phyloP scores from a whole-genome alignment of 2,329 filamentous ascomycete species.

The Arachnopeziza araneosa region DNA sequence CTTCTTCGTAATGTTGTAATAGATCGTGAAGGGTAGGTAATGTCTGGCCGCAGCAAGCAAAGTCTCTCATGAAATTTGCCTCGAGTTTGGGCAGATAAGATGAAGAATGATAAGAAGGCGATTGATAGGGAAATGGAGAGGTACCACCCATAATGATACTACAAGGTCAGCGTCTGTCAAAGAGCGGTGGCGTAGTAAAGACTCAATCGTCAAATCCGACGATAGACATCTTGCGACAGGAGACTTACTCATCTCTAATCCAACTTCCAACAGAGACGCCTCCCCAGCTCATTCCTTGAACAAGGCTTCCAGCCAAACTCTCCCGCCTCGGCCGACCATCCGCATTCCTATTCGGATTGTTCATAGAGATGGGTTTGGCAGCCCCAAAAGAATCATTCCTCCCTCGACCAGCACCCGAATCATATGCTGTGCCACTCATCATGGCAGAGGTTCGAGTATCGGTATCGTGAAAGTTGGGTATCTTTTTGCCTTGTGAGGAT shows the following conservation, averaged over 20 bases:
- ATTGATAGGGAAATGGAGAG: constrained; percentile 84
- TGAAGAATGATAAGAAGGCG: constrained; percentile 93
- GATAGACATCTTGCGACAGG: constrained; percentile 5
- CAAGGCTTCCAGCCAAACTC: constrained; percentile 57
- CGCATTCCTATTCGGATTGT: constrained; percentile 55
- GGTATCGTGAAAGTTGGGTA: constrained; percentile 22
- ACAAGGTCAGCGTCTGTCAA: constrained; percentile 22
- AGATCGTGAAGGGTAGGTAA: constrained; percentile 91
- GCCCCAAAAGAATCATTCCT: constrained; percentile 58
- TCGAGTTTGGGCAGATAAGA: constrained; percentile 96
- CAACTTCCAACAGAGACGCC: constrained; percentile 94
- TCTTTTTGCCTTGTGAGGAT: constrained; percentile 33
- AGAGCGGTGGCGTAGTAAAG: constrained; percentile 20
- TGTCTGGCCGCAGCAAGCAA: constrained; percentile 87
- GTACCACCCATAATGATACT: constrained; percentile 95
- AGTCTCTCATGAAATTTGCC: constrained; percentile 96
- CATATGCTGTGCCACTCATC: constrained; percentile 49
- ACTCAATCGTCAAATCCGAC: neutral
- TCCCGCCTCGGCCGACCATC: constrained; percentile 54
- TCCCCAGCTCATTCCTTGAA: constrained; percentile 93
- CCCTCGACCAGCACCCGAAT: constrained; percentile 45
- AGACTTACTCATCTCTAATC: constrained; percentile 92
- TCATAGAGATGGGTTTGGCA: constrained; percentile 62
- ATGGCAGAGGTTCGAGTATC: constrained; percentile 44
- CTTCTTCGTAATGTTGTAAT: constrained; percentile 93